phyloP scores from a whole-genome alignment of 2,329 filamentous ascomycete genomes.

The Mollisia scopiformis region DNA sequence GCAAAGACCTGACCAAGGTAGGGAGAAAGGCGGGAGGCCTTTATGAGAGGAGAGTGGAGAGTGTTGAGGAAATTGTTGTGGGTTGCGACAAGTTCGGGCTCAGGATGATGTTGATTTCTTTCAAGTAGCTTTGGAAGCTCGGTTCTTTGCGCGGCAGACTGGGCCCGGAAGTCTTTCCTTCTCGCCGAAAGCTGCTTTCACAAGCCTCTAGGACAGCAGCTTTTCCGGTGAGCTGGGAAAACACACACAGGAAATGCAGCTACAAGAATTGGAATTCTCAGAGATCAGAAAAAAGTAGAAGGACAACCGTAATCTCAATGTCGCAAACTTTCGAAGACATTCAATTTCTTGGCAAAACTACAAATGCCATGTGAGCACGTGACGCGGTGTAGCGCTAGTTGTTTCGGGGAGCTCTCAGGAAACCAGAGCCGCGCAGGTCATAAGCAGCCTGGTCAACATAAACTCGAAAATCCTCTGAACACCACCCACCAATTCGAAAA shows the following conservation, averaged over 20 bases:
- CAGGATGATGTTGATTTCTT: slow-evolving; percentile 21
- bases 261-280: not conserved
- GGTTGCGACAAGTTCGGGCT: slow-evolving; percentile 22
- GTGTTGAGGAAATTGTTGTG: slow-evolving; percentile 11
- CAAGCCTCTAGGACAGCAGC: no score
- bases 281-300: not conserved
- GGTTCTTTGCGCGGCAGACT: slow-evolving; percentile 11
- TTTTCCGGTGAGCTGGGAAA: not conserved
- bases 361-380: not conserved
- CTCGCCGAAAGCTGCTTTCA: slow-evolving; percentile 11
- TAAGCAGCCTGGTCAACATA: slow-evolving; percentile 26
- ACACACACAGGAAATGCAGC: not conserved
- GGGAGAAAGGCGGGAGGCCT: slow-evolving; percentile 11
- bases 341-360: not conserved
- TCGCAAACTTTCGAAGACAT: not conserved
- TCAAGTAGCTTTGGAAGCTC: slow-evolving; percentile 15
- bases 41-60: slow-evolving; percentile 4
- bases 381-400: slow-evolving; percentile 7
- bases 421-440: slow-evolving; percentile 26
- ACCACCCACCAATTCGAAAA: slow-evolving; percentile 48
- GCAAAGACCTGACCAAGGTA: slow-evolving; percentile 33
- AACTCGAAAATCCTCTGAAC: slow-evolving; percentile 17
- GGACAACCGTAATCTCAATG: not conserved
- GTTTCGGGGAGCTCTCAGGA: slow-evolving; percentile 19
- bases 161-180: slow-evolving; percentile 12